Conservation (phyloP, 495 filamentous ascomycete genomes). For the Podospora appendiculata region DNA sequence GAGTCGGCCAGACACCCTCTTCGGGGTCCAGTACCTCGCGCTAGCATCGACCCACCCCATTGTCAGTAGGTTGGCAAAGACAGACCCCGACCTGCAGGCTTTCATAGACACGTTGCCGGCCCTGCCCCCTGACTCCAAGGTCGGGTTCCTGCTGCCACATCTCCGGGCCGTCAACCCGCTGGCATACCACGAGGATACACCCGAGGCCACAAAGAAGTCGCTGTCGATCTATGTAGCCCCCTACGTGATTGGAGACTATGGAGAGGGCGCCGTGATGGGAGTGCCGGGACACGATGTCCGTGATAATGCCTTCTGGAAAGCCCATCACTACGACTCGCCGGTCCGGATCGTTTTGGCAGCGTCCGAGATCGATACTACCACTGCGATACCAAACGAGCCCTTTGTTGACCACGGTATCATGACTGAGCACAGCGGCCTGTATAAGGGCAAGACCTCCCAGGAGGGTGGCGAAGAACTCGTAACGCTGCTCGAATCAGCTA, state of each 20-base stretch:
- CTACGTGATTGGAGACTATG: conserved; percentile 83
- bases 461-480: conserved; percentile 58
- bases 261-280: conserved; percentile 87
- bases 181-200: conserved; percentile 43
- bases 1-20: conserved; percentile 75
- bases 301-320: conserved; percentile 72
- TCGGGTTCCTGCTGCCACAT: conserved; percentile 57
- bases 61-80: conserved; percentile 52
- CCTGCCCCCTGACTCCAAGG: conserved; percentile 63
- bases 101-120: conserved; percentile 59
- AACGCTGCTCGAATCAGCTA: conserved; percentile 44
- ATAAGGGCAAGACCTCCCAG: conserved; percentile 49
- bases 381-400: conserved; percentile 30
- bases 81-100: conserved; percentile 49
- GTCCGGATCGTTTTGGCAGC: conserved; percentile 48
- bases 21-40: conserved; percentile 77
- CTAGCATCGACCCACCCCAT: conserved; percentile 66
- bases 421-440: conserved; percentile 55
- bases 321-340: conserved; percentile 47
- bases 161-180: conserved; percentile 62
- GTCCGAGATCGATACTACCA: conserved; percentile 37
- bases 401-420: conserved; percentile 59
- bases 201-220: conserved; percentile 39
- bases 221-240: conserved; percentile 75
- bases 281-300: conserved; percentile 77